A percentile compares a stretch with the other conserved stretches of the same genome.
Conservation (phyloP, 192 early-diverging fungal genomes). For the Pecoramyces ruminantium region DNA sequence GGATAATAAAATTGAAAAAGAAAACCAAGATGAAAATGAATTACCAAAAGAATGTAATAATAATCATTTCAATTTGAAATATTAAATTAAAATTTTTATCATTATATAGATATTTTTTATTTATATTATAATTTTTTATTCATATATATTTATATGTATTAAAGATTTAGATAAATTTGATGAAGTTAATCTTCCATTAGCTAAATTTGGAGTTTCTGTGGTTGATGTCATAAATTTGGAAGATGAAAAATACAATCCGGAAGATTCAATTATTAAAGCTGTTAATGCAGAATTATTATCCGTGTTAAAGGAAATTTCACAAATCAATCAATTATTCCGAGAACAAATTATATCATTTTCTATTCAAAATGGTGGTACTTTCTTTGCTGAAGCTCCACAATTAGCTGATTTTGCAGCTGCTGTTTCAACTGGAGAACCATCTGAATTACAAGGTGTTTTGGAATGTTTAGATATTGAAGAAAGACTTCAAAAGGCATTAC, state of each 20-base stretch:
- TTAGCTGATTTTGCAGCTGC: constrained; percentile 96
- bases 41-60: constrained; percentile 13
- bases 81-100: too few species aligned
- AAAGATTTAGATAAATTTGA: neutral
- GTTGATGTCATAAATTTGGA: constrained; percentile 74
- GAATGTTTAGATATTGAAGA: constrained; percentile 79
- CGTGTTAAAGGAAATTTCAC: constrained; percentile 90
- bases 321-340: constrained; percentile 84
- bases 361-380: constrained; percentile 88
- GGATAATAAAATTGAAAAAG: constrained; percentile 6
- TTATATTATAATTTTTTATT: neutral
- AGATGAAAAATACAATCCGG: constrained; percentile 70
- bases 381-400: constrained; percentile 85
- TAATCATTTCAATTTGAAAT: neutral
- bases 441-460: constrained; percentile 80
- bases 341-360: constrained; percentile 97
- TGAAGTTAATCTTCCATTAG: constrained; percentile 1
- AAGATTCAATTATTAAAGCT: constrained; percentile 73
- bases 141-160: neutral
- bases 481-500: constrained; percentile 75
- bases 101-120: neutral
- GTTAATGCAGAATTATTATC: constrained; percentile 88
- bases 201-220: constrained; percentile 62
- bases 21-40: neutral
- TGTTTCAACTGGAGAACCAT: constrained; percentile 79